These are phyloP conservation scores for Russula sp. DNA, from an alignment of 768 basidiomycete genomes.

Conservation along the genomic window DNA sequence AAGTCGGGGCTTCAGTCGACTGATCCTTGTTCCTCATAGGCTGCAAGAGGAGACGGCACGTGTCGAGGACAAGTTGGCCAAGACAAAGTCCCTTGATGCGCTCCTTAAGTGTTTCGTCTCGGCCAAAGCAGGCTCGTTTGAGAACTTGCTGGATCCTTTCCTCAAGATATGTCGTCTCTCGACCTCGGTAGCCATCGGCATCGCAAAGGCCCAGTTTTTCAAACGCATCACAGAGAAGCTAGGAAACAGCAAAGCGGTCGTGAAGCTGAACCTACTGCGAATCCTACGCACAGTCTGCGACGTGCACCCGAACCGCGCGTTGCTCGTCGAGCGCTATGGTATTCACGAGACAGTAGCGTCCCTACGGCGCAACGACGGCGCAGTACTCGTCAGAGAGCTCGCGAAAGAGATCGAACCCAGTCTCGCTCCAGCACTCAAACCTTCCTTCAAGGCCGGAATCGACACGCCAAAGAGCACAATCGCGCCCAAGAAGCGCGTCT, in stretches of 20 bases:
- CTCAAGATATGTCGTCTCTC: conserved; percentile 89
- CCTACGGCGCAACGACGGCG: conserved; percentile 81
- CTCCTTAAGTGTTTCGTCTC: conserved; percentile 77
- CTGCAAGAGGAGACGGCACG: conserved; percentile 92
- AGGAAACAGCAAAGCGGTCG: conserved; percentile 74
- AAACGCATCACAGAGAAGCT: conserved; percentile 83
- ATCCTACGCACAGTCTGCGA: conserved; percentile 86
- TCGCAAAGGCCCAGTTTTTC: conserved; percentile 84
- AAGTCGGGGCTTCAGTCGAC: neutral
- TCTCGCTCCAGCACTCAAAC: conserved; percentile 67
- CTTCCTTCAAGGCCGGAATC: conserved; percentile 39
- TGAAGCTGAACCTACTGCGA: conserved; percentile 84
- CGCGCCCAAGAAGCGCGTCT: conserved; percentile 53
- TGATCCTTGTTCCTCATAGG: conserved; percentile 44
- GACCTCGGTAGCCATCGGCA: conserved; percentile 62
- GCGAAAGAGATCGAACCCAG: conserved; percentile 82
- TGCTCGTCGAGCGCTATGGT: conserved; percentile 79
- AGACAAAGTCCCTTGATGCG: conserved; percentile 58
- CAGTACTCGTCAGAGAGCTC: conserved; percentile 86
- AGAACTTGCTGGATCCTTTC: conserved; percentile 88
- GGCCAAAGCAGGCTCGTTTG: conserved; percentile 86
- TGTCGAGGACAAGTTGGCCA: conserved; percentile 84
- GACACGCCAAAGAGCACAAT: conserved; percentile 40
- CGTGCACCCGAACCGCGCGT: conserved; percentile 78
- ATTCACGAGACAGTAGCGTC: conserved; percentile 76